Evolutionary conservation across 129 eudicot species (phyloP).

Genomic region (Mikania micrantha): DNA sequence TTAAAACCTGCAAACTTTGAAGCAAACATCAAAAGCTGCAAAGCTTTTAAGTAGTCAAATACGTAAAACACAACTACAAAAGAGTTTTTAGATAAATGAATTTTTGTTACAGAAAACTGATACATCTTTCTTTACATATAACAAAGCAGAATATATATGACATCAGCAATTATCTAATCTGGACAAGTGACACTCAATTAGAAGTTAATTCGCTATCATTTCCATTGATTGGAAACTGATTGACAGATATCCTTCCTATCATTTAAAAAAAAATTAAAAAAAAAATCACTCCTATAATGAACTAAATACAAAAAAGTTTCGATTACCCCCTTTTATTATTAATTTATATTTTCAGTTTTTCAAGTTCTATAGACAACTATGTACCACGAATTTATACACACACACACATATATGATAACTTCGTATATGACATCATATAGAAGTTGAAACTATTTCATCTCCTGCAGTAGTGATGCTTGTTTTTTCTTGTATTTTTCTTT

Average conservation of each 20-base stretch:
- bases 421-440: too few species aligned
- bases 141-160: background rate
- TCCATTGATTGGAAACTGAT: background rate
- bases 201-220: background rate
- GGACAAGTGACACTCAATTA: background rate
- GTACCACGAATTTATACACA: background rate
- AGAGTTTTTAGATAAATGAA: background rate
- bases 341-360: background rate
- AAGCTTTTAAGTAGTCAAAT: constrained; percentile 7
- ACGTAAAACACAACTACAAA: background rate
- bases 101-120: background rate
- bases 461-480: too few species aligned
- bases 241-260: background rate
- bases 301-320: background rate
- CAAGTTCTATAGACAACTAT: background rate
- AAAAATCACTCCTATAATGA: background rate
- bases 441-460: too few species aligned
- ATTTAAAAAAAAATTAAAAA: background rate
- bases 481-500: too few species aligned
- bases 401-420: too few species aligned
- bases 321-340: background rate
- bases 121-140: background rate
- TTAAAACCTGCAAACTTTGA: constrained; percentile 59
- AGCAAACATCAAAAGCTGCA: constrained; percentile 20
- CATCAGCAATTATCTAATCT: background rate